Percentiles rank a stretch among this genome's conserved stretches.
Conservation (phyloP, 1,284 basidiomycete genomes). For the Fistulina hepatica region DNA sequence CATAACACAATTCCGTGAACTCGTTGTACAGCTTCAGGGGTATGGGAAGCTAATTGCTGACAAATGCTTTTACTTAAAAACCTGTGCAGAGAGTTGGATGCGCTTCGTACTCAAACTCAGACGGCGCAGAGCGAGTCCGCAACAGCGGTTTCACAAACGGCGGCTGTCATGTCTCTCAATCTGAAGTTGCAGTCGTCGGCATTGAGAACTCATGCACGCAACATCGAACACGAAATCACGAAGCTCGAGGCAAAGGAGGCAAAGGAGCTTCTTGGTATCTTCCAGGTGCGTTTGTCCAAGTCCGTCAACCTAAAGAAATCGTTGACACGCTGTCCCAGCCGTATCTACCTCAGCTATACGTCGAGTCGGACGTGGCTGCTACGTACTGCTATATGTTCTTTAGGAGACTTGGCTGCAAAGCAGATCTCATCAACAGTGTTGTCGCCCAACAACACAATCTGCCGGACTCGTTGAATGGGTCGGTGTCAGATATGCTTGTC, state of each 20-base stretch:
- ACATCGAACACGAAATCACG: conserved; percentile 79
- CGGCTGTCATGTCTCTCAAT: conserved; percentile 85
- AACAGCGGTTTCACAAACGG: conserved; percentile 60
- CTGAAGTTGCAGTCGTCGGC: conserved; percentile 85
- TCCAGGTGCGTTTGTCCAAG: conserved; percentile 36
- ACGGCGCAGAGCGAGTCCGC: conserved; percentile 75
- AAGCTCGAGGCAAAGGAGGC: conserved; percentile 77
- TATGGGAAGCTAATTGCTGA: conserved; percentile 4
- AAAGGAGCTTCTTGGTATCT: conserved; percentile 61
- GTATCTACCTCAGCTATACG: conserved; percentile 76
- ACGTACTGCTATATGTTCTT: conserved; percentile 87
- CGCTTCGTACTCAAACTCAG: conserved; percentile 72
- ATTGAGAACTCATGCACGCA: conserved; percentile 79
- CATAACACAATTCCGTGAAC: conserved; percentile 83
- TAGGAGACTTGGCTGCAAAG: conserved; percentile 74
- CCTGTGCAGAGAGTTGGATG: conserved; percentile 64
- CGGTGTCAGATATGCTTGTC: conserved; percentile 73
- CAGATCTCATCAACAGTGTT: conserved; percentile 73
- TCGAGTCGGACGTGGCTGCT: conserved; percentile 79
- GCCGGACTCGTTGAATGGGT: conserved; percentile 71
- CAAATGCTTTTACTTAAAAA: no score
- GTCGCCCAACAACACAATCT: conserved; percentile 75
- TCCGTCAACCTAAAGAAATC: background rate
- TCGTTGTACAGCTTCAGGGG: conserved; percentile 35
- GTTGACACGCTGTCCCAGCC: conserved; percentile 35